phyloP scores from a whole-genome alignment of 2,329 filamentous ascomycete genomes.

The Tolypocladium guangdongense region DNA sequence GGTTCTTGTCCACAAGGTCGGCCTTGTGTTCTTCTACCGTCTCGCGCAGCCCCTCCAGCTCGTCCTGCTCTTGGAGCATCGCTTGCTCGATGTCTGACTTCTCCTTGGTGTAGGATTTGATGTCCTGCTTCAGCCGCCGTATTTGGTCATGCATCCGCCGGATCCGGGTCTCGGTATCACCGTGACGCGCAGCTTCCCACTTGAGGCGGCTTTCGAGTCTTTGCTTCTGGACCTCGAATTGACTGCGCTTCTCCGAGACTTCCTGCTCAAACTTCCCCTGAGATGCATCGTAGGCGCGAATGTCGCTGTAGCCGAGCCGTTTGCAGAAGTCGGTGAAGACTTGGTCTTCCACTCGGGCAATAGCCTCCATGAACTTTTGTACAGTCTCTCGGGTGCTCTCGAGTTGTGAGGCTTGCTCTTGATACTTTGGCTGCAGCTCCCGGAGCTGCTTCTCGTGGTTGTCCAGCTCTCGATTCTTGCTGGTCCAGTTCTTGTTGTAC shows the following conservation, averaged over 20 bases:
- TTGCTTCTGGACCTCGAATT: constrained; percentile 77
- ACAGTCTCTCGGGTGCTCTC: constrained; percentile 42
- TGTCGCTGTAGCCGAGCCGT: constrained; percentile 75
- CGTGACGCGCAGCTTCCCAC: constrained; percentile 42
- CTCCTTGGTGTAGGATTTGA: constrained; percentile 59
- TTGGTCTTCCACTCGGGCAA: constrained; percentile 76
- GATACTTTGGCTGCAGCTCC: constrained; percentile 68
- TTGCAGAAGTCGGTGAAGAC: constrained; percentile 80
- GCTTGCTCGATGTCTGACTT: constrained; percentile 65
- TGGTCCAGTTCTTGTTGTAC: constrained; percentile 71
- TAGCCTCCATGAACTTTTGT: constrained; percentile 45
- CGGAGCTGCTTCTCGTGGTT: constrained; percentile 62
- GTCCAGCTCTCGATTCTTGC: constrained; percentile 73
- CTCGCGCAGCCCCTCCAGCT: constrained; percentile 66
- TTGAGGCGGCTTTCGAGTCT: constrained; percentile 52
- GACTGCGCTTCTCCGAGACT: constrained; percentile 72
- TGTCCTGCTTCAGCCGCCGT: constrained; percentile 54
- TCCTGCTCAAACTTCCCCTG: constrained; percentile 90
- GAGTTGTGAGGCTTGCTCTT: constrained; percentile 59
- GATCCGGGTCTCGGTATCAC: constrained; percentile 57
- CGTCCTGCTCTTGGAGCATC: constrained; percentile 61
- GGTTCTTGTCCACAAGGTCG: constrained; percentile 56
- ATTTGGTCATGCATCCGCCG: constrained; percentile 55
- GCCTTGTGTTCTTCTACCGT: constrained; percentile 58
- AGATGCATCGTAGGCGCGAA: constrained; percentile 86